Evolutionary conservation across 495 filamentous ascomycete species (phyloP), one percentile per base, ranked within the genome.

Genomic region (Margaritispora aquatica): DNA sequence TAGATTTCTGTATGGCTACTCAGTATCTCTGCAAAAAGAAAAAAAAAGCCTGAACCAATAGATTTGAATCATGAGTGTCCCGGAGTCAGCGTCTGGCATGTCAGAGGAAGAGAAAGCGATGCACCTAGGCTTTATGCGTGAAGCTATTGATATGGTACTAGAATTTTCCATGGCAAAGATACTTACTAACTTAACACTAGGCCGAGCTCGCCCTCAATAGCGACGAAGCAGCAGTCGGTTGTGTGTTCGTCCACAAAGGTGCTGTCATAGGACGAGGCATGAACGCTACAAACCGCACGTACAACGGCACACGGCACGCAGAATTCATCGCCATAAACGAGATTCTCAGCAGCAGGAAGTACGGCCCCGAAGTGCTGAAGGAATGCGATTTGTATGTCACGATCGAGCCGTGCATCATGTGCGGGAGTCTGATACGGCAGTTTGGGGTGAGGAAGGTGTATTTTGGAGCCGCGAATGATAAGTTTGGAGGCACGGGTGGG

Each of bases 351-450:
- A 48, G 57, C 21, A 48, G n/a, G 26, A 59, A 36, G 31, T 65
- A 63, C 26, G 36, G 26, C 8, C 75, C 77, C 5, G 77, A 75
- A 8, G 76, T 89, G 54, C 76, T 97, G 62, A 67, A 71, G 24
- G 80, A 88, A 38, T 90, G 87, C 44, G 84, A 87, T 65, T 81
- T 97, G 26, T 98, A 98, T 70, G 94, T 98, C 29, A 97, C 94
- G 0, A 92, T 97, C 51, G 94, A 98, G 69, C 94, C 94, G 1
- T 98, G 94, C 69, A 85, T 98, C 66, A 98, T 98, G 94, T 98
- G 94, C 68, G 93, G 94, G 1, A 91, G 90, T n/a, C 81, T 92
- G 26, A 79, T 98, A 27, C 84, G 88, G 26, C 95, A 97, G 69
- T 83, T 90, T 54, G 77, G 81, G 5, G 87, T 98, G 67, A 79